A percentile compares a stretch with the other conserved stretches of the same genome.
These are phyloP conservation scores for Aspergillus sp. DNA, from an alignment of 2,329 filamentous ascomycete species.

Conservation along the genomic window DNA sequence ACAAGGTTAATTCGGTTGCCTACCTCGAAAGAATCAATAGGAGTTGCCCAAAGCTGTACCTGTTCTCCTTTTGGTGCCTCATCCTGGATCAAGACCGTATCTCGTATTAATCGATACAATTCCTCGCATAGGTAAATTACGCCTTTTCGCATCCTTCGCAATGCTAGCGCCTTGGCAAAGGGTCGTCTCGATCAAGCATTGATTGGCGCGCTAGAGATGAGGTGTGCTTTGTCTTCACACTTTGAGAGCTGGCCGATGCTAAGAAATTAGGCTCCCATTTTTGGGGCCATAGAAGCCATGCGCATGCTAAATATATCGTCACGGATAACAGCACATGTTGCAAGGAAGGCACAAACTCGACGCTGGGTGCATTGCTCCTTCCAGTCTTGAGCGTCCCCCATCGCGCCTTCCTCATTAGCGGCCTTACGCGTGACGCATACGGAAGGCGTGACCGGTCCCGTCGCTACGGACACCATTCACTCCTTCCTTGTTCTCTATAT, in stretches of 20 bases:
- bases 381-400: too few species aligned
- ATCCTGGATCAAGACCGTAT: neutral
- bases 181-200: neutral
- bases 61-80: neutral
- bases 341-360: too few species aligned
- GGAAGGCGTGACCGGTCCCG: neutral
- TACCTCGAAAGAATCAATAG: neutral
- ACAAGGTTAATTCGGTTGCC: neutral
- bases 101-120: neutral
- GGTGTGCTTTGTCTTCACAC: neutral
- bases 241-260: too few species aligned
- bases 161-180: neutral
- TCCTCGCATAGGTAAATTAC: neutral
- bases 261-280: neutral
- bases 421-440: neutral
- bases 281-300: neutral
- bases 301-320: neutral
- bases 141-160: neutral
- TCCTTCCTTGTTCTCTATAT: neutral
- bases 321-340: neutral
- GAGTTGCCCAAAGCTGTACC: neutral
- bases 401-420: too few species aligned
- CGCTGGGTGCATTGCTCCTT: too few species aligned
- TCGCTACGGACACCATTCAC: neutral
- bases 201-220: neutral